Evolutionary conservation across 768 basidiomycete species (phyloP), one percentile per base, ranked within the genome.

Genomic region (Lactifluus hygrophoroides): DNA sequence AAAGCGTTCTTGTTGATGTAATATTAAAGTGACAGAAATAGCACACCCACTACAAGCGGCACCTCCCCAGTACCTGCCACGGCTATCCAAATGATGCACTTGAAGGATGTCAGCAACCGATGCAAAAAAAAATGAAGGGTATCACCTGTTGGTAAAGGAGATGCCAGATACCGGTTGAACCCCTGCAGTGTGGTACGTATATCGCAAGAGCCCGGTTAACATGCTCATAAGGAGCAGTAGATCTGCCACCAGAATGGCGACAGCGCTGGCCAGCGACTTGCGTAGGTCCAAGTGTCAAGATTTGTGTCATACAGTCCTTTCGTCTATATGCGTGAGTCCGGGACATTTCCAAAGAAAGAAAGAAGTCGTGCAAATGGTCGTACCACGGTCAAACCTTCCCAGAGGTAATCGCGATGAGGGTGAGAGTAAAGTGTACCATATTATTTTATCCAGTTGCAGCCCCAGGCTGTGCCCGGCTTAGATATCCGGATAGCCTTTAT

Each of bases 101-200:
- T 19, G 8, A 19, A n/a, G n/a, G 7, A 4, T 8, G n/a, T 42
- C 40, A 42, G 19, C n/a, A 42, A 21, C 40, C 3, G 8, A 19
- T 10, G n/a, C 19, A 42, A n/a, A 19, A 19, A n/a, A 8, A 42
- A 42, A 42, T 10, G 40, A 1, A 42, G 40, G 19, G 19, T 19
- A 23, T 35, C 11, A 54, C 52, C 30, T 54, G 42, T 54, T 54
- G 52, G 43, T 54, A 54, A 25, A 54, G 42, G 14, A 54, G 4
- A 23, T 34, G 11, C 52, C 52, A 54, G 14, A 54, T 35, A n/a
- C 40, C 40, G 10, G n/a, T 19, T 42, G 40, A 19, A 21, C n/a
- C 10, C 7, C 19, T n/a, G n/a, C 4, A n/a, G n/a, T n/a, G n/a
- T n/a, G n/a, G n/a, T 21, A 19, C n/a, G 19, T 8, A 42, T 10